These are phyloP conservation scores for Penicillium sp. DNA, from an alignment of 2,329 filamentous ascomycete genomes.

Conservation along the genomic window DNA sequence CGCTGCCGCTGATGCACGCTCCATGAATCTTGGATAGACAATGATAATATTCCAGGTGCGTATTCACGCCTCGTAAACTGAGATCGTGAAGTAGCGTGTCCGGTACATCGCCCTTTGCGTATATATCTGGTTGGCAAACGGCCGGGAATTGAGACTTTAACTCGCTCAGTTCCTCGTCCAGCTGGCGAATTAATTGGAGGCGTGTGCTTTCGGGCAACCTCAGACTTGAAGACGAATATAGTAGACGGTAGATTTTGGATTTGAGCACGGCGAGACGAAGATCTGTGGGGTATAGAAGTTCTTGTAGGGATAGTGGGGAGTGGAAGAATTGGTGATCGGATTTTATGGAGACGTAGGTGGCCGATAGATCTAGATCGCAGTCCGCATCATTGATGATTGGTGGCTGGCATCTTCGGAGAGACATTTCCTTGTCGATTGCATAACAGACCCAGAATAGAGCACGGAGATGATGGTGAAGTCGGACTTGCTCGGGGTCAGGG, in stretches of 20 bases:
- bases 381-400: constrained; percentile 55
- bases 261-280: constrained; percentile 10
- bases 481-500: neutral
- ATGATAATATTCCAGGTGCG: constrained; percentile 12
- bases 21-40: constrained; percentile 11
- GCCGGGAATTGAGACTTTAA: constrained; percentile 11
- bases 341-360: constrained; percentile 7
- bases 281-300: constrained; percentile 5
- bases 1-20: neutral
- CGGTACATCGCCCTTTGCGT: neutral
- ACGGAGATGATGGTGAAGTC: constrained; percentile 22
- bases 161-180: constrained; percentile 11
- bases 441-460: constrained; percentile 60
- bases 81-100: constrained; percentile 2
- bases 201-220: neutral
- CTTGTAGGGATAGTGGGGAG: neutral
- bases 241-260: constrained; percentile 8
- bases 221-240: constrained; percentile 7
- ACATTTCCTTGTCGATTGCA: constrained; percentile 57
- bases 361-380: constrained; percentile 55
- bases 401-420: constrained; percentile 56
- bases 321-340: constrained; percentile 12
- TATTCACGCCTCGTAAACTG: constrained; percentile 7
- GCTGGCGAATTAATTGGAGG: constrained; percentile 7
- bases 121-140: constrained; percentile 6